Base-by-base conservation (phyloP, 129 eudicot genomes). In the Ambrosia artemisiifolia region DNA sequence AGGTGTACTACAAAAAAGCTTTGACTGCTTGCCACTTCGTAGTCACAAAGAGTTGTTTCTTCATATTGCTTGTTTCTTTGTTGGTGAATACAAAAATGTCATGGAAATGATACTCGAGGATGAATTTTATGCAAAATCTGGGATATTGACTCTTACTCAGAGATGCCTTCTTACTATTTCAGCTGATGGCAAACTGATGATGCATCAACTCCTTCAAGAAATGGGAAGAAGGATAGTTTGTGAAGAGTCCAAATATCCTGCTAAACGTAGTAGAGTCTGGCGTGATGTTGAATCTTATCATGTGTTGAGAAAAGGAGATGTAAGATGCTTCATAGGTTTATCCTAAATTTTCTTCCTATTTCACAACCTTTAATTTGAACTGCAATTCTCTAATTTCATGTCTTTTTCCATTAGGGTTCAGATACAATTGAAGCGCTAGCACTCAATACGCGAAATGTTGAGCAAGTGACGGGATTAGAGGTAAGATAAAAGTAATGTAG, bases 61-160 rank as follows among this genome's bases (percentile, higher is more conserved):
- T 43, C 67, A 82, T 30, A 79, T 83, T 65, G 83, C 83, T 60
- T 74, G 81, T 76, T 83, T 83, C 40, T 83, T 83, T 65, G 28
- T 83, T 24, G 84, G 87, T 1, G 67, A 50, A 54, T n/a, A 16
- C 51, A 48, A 24, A 24, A 24, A 24, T 24, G 28, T 24, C 28
- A 24, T 24, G 28, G 28, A 24, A 24, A 24, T 24, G 38, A 78
- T 78, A 71, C 43, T 78, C 30, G 72, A 51, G 76, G 65, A 46
- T 17, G 82, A 71, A 51, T 78, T 49, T 0, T 18, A 40, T 56
- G 72, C 73, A 11, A 42, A 24, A 48, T 20, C 65, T 53, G 82
- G 82, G 67, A 63, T 78, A 9, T 16, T 48, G 11, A 63, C 35
- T 12, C 38, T 78, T 11, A 51, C 42, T 5, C 20, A 71, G 3